phyloP scores from a whole-genome alignment of 495 filamentous ascomycete species.

The Oidiodendron maius region DNA sequence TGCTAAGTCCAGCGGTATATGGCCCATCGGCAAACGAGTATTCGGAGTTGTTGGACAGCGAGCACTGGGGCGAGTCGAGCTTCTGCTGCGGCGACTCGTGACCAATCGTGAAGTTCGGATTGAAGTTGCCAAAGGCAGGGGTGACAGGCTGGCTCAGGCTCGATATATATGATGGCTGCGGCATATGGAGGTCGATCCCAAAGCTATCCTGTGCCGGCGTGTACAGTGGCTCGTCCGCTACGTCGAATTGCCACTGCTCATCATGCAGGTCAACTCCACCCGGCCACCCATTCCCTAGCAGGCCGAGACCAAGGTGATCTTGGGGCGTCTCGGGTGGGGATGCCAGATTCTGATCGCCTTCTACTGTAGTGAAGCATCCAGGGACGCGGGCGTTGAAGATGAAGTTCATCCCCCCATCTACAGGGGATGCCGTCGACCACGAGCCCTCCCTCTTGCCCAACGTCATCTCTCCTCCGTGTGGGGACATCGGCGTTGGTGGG shows the following conservation, averaged over 20 bases:
- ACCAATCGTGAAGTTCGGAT: constrained; percentile 17
- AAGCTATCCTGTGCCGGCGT: constrained; percentile 17
- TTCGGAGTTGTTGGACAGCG: constrained; percentile 16
- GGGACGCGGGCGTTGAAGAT: constrained; percentile 14
- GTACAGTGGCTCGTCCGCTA: constrained; percentile 19
- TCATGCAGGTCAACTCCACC: constrained; percentile 7
- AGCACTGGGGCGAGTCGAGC: constrained; percentile 18
- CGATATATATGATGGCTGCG: constrained; percentile 18
- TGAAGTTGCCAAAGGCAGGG: constrained; percentile 21
- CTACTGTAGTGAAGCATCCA: constrained; percentile 18
- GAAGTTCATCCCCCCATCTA: constrained; percentile 16
- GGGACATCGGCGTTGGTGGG: constrained; percentile 25
- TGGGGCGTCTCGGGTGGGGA: constrained; percentile 26
- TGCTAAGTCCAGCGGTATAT: constrained; percentile 4
- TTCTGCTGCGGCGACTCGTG: constrained; percentile 16
- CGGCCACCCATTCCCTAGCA: constrained; percentile 6
- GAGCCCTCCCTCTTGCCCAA: constrained; percentile 13
- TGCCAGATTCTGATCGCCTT: constrained; percentile 19
- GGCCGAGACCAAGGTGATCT: constrained; percentile 4
- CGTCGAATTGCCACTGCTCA: constrained; percentile 19
- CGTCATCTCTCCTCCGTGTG: constrained; percentile 20
- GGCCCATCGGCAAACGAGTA: constrained; percentile 19
- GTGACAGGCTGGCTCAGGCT: constrained; percentile 20
- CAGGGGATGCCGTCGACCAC: constrained; percentile 20
- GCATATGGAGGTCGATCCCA: constrained; percentile 20